These are phyloP conservation scores for Yamadazyma tumulicola DNA, from an alignment of 805 yeast species.

Conservation along the genomic window DNA sequence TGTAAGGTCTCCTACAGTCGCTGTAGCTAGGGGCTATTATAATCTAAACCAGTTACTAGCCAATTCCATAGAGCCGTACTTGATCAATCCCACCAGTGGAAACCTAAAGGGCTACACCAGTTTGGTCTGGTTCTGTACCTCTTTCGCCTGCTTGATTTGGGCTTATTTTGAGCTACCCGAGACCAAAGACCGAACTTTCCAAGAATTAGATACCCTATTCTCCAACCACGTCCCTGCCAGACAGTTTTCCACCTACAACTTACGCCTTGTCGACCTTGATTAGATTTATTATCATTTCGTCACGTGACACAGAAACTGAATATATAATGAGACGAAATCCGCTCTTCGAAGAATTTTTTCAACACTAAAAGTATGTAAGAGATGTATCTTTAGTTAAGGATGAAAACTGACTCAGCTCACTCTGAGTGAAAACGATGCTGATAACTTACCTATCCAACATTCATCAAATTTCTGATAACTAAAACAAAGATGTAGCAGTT, in stretches of 20 bases:
- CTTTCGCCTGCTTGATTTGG: conserved; percentile 30
- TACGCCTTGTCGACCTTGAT: no score
- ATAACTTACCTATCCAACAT: conserved; percentile 49
- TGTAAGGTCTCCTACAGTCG: conserved; percentile 37
- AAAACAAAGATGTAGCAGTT: not conserved
- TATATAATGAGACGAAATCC: no score
- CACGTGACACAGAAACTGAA: no score
- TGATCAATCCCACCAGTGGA: conserved; percentile 37
- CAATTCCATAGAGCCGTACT: conserved; percentile 23
- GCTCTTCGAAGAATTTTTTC: no score
- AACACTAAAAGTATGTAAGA: conserved; percentile 4
- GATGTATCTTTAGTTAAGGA: no score
- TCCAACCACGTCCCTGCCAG: conserved; percentile 32
- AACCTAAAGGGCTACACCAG: conserved; percentile 40
- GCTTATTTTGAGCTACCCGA: conserved; percentile 52
- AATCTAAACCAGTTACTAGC: conserved; percentile 24
- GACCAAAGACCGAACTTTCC: conserved; percentile 50
- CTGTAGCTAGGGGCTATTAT: conserved; percentile 23
- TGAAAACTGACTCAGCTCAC: conserved; percentile 60
- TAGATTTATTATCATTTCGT: no score
- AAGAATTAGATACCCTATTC: conserved; percentile 54
- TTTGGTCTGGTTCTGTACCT: conserved; percentile 34
- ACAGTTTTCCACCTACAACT: conserved; percentile 1
- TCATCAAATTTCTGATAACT: conserved; percentile 29
- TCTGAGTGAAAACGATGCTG: conserved; percentile 50